phyloP scores from a whole-genome alignment of 2,329 filamentous ascomycete genomes.

The Sarocladium kiliense region DNA sequence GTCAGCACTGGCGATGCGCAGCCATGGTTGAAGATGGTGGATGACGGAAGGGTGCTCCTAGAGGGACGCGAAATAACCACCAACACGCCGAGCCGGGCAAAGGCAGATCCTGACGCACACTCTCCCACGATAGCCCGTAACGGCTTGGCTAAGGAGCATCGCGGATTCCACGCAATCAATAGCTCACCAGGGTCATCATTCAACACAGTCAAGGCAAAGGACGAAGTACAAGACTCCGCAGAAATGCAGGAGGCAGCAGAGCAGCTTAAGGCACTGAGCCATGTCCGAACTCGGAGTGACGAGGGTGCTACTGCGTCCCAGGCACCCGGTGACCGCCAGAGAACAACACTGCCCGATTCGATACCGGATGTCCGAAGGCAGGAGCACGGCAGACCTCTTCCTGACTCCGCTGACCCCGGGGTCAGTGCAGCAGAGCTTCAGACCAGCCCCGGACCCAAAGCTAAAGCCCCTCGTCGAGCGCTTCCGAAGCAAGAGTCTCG shows the following conservation, averaged over 20 bases:
- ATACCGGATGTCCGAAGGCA: slow-evolving; percentile 1
- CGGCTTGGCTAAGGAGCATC: background rate
- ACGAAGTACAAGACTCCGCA: slow-evolving; percentile 52
- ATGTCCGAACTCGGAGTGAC: slow-evolving; percentile 52
- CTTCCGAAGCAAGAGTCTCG: slow-evolving; percentile 56
- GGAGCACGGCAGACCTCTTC: background rate
- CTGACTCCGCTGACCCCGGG: background rate
- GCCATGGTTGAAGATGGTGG: slow-evolving; percentile 46
- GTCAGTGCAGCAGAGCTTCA: background rate
- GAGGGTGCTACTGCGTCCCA: slow-evolving; percentile 23
- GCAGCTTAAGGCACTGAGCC: slow-evolving; percentile 60
- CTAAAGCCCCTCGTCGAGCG: slow-evolving; percentile 40
- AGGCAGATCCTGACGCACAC: slow-evolving; percentile 17
- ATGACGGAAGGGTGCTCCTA: slow-evolving; percentile 52
- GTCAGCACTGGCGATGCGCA: slow-evolving; percentile 40
- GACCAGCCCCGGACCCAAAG: slow-evolving; percentile 11
- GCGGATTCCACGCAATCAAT: background rate
- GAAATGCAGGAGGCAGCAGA: slow-evolving; percentile 66
- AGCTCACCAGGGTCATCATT: slow-evolving; percentile 5
- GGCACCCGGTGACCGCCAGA: background rate
- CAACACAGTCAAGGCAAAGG: slow-evolving; percentile 23
- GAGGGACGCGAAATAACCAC: slow-evolving; percentile 45
- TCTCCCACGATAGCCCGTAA: slow-evolving; percentile 14
- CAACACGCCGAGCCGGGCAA: slow-evolving; percentile 22
- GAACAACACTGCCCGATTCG: slow-evolving; percentile 2